Base-by-base conservation (phyloP, 306 rosid species). In the Ochetophila trinervis region DNA sequence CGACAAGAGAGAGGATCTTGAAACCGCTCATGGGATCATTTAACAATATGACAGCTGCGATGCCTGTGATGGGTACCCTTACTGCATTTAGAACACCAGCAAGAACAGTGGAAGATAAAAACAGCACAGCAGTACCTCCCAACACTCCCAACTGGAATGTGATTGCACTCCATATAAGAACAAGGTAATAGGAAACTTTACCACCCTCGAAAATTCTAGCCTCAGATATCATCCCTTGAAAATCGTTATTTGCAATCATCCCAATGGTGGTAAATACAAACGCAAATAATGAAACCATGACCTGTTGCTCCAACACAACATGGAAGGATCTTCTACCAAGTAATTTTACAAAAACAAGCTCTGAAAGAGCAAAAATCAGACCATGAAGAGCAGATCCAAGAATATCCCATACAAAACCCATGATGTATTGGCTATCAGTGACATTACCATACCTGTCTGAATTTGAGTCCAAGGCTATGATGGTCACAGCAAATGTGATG, bases 311-410 rank as follows among this genome's bases (percentile, higher is more conserved):
- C 82, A 92, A 57, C 62, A 92, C 96, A 48, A 92, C 98, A 69
- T 82, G 80, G 82, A 92, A 84, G 36, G 98, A 87, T 75, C 87
- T 84, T 77, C 90, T 60, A 42, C 79, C 86, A 0, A 92, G 76
- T 9, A 89, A 55, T 64, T 70, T 89, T 42, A 87, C 85, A 53
- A 92, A 92, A 68, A 92, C 68, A 40, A 87, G 80, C 70, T 92
- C 98, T 0, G 98, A 89, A 64, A 92, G 88, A 0, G 98, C 96
- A 4, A 92, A 92, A 52, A 92, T 87, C 52, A 92, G 96, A 10
- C 98, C 98, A 15, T 89, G 98, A 61, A 92, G 95, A 63, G 96
- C 95, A 20, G 98, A 92, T 51, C 86, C 98, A 34, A 92, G 53
- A 47, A 92, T 84, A 77, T 92, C 98, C 98, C 92, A 87, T 11